Conservation (phyloP, 345 rosid genomes). For the Boechera retrofracta region DNA sequence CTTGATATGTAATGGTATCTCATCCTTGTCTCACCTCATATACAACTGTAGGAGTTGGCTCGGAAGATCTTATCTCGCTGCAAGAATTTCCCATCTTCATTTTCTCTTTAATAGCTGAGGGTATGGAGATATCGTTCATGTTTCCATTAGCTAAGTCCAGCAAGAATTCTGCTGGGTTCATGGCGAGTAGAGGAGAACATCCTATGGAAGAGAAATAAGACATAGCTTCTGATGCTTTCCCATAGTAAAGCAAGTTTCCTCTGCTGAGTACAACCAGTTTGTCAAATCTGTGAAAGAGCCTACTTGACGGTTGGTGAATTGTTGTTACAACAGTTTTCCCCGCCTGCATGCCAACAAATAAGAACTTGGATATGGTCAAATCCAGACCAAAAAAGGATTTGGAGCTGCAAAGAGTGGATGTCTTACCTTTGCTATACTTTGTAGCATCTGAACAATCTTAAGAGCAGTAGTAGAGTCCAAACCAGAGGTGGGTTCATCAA, state of each 20-base stretch:
- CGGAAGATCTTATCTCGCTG: constrained; percentile 51
- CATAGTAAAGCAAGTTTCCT: constrained; percentile 89
- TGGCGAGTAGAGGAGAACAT: constrained; percentile 78
- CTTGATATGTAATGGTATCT: constrained; percentile 24
- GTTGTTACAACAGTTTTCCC: constrained; percentile 94
- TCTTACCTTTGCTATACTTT: constrained; percentile 79
- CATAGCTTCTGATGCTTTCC: constrained; percentile 85
- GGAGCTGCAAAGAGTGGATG: constrained; percentile 10
- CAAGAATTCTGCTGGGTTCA: constrained; percentile 97
- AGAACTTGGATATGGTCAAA: constrained; percentile 32
- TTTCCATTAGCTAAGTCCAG: constrained; percentile 95
- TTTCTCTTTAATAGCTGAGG: constrained; percentile 79
- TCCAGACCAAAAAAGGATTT: neutral
- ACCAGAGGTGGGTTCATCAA: constrained; percentile 96
- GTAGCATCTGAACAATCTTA: constrained; percentile 76
- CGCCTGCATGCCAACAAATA: constrained; percentile 53
- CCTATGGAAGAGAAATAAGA: constrained; percentile 81
- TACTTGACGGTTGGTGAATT: constrained; percentile 95
- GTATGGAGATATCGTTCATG: constrained; percentile 76
- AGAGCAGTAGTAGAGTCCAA: constrained; percentile 95
- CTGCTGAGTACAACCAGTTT: constrained; percentile 85
- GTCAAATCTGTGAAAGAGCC: constrained; percentile 92
- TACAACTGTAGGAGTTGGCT: constrained; percentile 68
- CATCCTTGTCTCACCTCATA: constrained; percentile 63
- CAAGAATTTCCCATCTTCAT: constrained; percentile 56